Percentiles rank a stretch among this genome's conserved stretches.
Conservation (phyloP, 108 stramenopile genomes). For the Nitzschia inconspicua region DNA sequence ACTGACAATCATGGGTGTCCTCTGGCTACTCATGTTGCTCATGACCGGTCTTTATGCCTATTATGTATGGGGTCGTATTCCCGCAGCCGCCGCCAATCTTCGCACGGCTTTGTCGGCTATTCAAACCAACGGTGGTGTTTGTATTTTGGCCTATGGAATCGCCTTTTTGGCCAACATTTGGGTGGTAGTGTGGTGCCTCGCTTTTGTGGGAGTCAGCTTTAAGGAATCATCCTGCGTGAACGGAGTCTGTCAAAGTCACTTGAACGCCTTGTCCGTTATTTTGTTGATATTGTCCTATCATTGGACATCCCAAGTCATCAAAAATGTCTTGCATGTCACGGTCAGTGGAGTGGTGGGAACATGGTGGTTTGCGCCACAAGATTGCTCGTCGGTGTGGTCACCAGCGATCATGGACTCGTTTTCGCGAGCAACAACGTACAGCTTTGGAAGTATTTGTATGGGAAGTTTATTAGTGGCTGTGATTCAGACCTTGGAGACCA, state of each 20-base stretch:
- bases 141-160: conserved; percentile 11
- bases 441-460: conserved; percentile 72
- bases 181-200: conserved; percentile 34
- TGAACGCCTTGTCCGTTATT: conserved; percentile 18
- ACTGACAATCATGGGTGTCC: neutral
- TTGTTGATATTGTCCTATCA: conserved; percentile 54
- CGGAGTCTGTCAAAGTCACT: conserved; percentile 17
- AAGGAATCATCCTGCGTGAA: conserved; percentile 22
- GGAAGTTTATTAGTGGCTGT: conserved; percentile 76
- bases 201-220: conserved; percentile 27
- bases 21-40: neutral
- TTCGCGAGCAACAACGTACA: conserved; percentile 45
- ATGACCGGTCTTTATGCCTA: conserved; percentile 10
- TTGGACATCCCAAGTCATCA: conserved; percentile 64
- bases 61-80: conserved; percentile 55
- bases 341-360: conserved; percentile 26
- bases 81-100: conserved; percentile 73
- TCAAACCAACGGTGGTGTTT: conserved; percentile 50
- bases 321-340: conserved; percentile 12
- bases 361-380: conserved; percentile 51
- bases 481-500: conserved; percentile 43
- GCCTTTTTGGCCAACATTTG: conserved; percentile 17
- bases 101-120: conserved; percentile 50
- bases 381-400: conserved; percentile 32
- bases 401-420: conserved; percentile 44